Base-by-base conservation (phyloP, 148 eudicot genomes). In the Hydrangea macrophylla region DNA sequence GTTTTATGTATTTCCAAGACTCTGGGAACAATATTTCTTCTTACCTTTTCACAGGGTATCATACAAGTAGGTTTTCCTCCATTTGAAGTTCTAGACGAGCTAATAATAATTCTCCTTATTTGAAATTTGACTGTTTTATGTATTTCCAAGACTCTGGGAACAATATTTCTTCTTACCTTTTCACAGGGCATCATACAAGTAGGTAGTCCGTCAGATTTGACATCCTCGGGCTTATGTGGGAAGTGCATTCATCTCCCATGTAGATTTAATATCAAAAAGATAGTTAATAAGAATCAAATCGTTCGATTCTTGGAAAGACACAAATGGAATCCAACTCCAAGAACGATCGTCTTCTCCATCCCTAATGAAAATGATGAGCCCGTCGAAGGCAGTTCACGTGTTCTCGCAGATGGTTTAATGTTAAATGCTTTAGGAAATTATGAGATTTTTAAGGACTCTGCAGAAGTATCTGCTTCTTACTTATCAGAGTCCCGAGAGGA, bases 181-280 rank as follows among this genome's bases (percentile, higher is more conserved):
- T 30, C 68, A 55, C 71, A 76, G 84, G 72, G 65, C 54, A 60
- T 28, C 42, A n/a, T n/a, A n/a, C 54, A 59, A 24, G 39, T 72
- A 40, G 32, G 55, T 31, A 62, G 26, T 37, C 58, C 35, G 13
- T 57, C 59, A 4, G 66, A 56, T 39, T 60, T 70, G 26, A 24
- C 28, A 30, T 72, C 68, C 18, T 39, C 62, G 55, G 54, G 25
- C 60, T 56, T 66, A 40, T 18, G 17, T 44, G 65, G 32, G 62
- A 75, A 77, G 44, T 61, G 62, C 59, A 26, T 40, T 24, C 58
- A 37, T 25, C 32, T 56, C 20, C 68, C 69, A 22, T 60, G 59
- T 45, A 59, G 58, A 64, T 33, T 54, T 45, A 8, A 65, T 63
- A 23, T 50, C 2, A 58, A 61, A 54, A 40, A 27, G 37, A 70